Evolutionary conservation across 1,284 basidiomycete species (phyloP).

Genomic region (Stereum hirsutum): DNA sequence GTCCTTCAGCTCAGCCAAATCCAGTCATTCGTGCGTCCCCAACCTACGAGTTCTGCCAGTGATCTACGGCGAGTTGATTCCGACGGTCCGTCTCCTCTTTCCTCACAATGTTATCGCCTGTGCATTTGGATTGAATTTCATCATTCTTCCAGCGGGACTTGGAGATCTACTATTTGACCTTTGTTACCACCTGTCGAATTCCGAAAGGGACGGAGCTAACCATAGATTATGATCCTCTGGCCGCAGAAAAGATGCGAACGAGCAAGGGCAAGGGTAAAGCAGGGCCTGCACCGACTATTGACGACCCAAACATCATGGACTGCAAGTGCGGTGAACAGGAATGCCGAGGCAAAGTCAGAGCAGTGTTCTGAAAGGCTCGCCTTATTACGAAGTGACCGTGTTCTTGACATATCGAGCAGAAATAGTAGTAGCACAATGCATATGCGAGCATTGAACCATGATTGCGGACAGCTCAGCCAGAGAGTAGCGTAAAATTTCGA

Average conservation of each 20-base stretch:
- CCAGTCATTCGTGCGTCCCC: conserved; percentile 57
- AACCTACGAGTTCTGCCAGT: conserved; percentile 48
- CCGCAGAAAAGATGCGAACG: conserved; percentile 16
- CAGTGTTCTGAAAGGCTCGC: too few species aligned
- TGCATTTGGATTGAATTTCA: background rate
- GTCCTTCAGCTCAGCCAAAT: conserved; percentile 1
- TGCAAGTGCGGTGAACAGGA: too few species aligned
- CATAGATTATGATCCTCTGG: conserved; percentile 50
- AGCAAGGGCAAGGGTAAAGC: conserved; percentile 11
- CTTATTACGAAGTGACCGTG: too few species aligned
- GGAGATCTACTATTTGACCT: conserved; percentile 52
- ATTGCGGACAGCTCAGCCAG: too few species aligned
- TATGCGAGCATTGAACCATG: too few species aligned
- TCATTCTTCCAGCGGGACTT: conserved; percentile 9
- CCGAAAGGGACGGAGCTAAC: conserved; percentile 44
- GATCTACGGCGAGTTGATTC: conserved; percentile 50
- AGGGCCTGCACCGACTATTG: too few species aligned
- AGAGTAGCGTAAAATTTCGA: too few species aligned
- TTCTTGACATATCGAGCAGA: too few species aligned
- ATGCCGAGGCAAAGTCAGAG: too few species aligned
- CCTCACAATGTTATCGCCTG: conserved; percentile 15
- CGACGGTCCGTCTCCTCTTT: conserved; percentile 43
- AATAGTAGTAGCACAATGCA: too few species aligned
- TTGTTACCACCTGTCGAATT: conserved; percentile 40
- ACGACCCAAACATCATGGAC: too few species aligned